Conservation (phyloP, 192 early-diverging fungal species). For the Allomyces macrogynus region DNA sequence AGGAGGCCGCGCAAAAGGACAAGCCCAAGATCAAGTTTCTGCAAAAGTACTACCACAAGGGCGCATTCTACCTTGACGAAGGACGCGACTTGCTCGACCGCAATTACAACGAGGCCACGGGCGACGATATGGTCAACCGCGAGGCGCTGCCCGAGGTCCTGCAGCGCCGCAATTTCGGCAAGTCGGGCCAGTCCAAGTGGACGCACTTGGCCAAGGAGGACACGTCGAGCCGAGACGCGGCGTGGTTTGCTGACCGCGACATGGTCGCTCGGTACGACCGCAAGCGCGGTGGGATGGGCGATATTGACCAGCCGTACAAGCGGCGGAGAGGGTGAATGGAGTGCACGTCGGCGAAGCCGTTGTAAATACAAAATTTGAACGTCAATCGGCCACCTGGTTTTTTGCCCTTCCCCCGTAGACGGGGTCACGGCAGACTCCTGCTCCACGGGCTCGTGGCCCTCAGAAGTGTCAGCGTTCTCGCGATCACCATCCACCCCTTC, state of each 20-base stretch:
- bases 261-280: not conserved
- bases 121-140: conserved; percentile 38
- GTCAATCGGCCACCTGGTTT: no score
- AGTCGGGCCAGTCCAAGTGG: conserved; percentile 67
- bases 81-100: conserved; percentile 34
- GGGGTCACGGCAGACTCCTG: no score
- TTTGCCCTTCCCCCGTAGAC: no score
- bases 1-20: conserved; percentile 33
- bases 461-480: no score
- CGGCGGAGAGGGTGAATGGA: no score
- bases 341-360: no score
- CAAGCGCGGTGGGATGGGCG: conserved; percentile 1
- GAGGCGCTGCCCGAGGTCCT: conserved; percentile 62
- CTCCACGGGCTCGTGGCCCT: no score
- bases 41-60: conserved; percentile 75
- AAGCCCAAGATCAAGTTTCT: conserved; percentile 31
- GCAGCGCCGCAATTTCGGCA: conserved; percentile 82
- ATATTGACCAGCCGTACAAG: not conserved
- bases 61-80: conserved; percentile 57
- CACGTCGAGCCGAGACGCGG: conserved; percentile 27
- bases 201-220: conserved; percentile 70
- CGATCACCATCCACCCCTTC: no score
- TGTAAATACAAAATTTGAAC: no score
- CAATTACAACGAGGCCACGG: conserved; percentile 49
- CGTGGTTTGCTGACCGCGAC: conserved; percentile 1